Percentiles rank a stretch among this genome's conserved stretches.
phyloP scores from a whole-genome alignment of 2,329 filamentous ascomycete species.

The Ceratocystis harringtonii region DNA sequence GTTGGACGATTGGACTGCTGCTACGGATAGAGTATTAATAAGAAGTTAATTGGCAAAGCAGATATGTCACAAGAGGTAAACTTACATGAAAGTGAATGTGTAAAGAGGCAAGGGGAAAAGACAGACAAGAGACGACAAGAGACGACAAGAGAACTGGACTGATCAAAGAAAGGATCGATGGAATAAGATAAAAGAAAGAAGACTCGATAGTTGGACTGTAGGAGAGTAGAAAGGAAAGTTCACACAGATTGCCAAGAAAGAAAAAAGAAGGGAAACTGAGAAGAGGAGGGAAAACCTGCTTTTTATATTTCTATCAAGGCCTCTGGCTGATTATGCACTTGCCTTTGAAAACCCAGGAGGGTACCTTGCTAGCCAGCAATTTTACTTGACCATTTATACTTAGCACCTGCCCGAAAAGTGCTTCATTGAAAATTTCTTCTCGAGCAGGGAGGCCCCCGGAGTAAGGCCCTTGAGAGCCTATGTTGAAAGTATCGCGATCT shows the following conservation, averaged over 20 bases:
- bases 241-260: neutral
- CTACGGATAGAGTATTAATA: too few relatives aligned
- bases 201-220: neutral
- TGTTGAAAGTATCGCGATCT: neutral
- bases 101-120: neutral
- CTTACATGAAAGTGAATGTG: constrained; percentile 3
- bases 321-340: constrained; percentile 3
- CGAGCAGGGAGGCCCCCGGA: neutral
- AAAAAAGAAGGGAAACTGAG: neutral
- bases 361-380: neutral
- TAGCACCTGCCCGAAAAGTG: neutral
- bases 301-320: neutral
- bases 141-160: neutral
- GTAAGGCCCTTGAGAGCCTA: neutral
- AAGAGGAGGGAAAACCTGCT: neutral
- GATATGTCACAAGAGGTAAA: neutral
- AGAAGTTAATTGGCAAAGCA: neutral
- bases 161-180: neutral
- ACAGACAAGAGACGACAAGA: neutral
- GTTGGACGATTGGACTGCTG: too few relatives aligned
- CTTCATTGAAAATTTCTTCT: neutral
- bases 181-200: neutral
- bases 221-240: neutral
- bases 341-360: neutral
- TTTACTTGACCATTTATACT: neutral